Evolutionary conservation across 495 filamentous ascomycete genomes (phyloP), one percentile per base, ranked within the genome.

Genomic region (Penicillium simplicissimum): DNA sequence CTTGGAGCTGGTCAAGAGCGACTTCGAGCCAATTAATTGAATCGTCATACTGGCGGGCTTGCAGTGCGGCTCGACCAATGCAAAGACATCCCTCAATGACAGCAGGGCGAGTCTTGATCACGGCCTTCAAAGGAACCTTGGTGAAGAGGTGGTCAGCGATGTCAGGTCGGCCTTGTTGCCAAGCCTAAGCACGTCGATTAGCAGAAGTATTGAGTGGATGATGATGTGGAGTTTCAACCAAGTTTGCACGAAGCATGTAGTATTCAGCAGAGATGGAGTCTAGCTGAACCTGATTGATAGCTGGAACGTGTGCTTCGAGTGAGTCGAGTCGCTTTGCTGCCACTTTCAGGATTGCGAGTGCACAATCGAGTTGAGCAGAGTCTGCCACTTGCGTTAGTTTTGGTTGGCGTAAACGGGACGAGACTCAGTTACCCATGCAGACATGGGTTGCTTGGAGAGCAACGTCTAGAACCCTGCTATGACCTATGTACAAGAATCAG

Each of bases 121-220:
- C 61, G 8, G 69, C 69, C 10, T 78, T 69, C 9, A 68, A 60
- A 28, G 79, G 74, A 8, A 81, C 70, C 64, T 90, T 89, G 15
- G 76, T 76, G 72, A 88, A 93, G 77, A 94, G 82, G 69, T 90
- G 85, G 55, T 95, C 90, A 10, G 91, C 90, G 34, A 96, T 79
- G 58, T 93, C 88, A 31, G 87, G 75, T 34, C 88, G 82, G 45
- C 82, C 80, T 67, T 91, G 86, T 49, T 82, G 79, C 89, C 87
- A 94, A 31, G 88, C 84, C 89, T 96, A 62, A 1, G 31, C 3
- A 52, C 51, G 35, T 13, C 8, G 14, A 58, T 47, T 34, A 47
- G 55, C 17, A 19, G 5, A 5, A 14, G 34, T 54, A 2, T 38
- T n/a, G 19, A 7, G 14, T 36, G 10, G 48, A 0, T 56, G 6